Evolutionary conservation across 2,329 filamentous ascomycete genomes (phyloP), one percentile per base, ranked within the genome.

Genomic region (Dichotomopilus funicola): DNA sequence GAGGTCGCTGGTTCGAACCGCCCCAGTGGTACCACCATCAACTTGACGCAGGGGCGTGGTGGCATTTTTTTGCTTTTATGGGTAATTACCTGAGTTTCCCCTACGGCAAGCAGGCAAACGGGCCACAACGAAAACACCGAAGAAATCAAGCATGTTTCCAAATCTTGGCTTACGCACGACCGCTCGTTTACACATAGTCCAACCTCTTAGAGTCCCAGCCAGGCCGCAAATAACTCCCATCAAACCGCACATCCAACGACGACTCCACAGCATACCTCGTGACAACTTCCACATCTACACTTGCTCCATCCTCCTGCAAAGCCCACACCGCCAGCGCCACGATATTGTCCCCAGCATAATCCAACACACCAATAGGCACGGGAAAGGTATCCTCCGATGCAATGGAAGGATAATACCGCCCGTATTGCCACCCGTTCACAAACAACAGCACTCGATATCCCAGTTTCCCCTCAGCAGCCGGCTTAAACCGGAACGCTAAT

Each of bases 371-470:
- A 12, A 8, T 38, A 4, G 52, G 52, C 11, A 54, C 46, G 33
- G 52, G 52, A 7, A 54, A 54, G 6, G 46, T 54, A 12, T 49
- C 41, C 40, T 49, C 46, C 34, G 33, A 5, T 8, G 45, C 33
- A 27, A 54, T 54, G 13, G 40, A 44, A 9, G 52, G 52, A 12
- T 54, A 54, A 8, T 49, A 54, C 11, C 52, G 45, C 45, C 45
- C 52, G 13, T 44, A 54, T 41, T 54, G 52, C 52, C 52, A 54
- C 19, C 52, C 52, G 8, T 54, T 54, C 13, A 54, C 52, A 45
- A 54, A 49, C 10, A 49, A 35, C 40, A 54, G 46, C 45, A 49
- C 52, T 33, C 45, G 41, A 19, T 46, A 53, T n/a, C 27, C 50
- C 12, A 35, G 33, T 13, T 4, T 37, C 10, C 19, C 13, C 13